Conservation (phyloP, 2,329 filamentous ascomycete species). For the Sporothrix protearum region DNA sequence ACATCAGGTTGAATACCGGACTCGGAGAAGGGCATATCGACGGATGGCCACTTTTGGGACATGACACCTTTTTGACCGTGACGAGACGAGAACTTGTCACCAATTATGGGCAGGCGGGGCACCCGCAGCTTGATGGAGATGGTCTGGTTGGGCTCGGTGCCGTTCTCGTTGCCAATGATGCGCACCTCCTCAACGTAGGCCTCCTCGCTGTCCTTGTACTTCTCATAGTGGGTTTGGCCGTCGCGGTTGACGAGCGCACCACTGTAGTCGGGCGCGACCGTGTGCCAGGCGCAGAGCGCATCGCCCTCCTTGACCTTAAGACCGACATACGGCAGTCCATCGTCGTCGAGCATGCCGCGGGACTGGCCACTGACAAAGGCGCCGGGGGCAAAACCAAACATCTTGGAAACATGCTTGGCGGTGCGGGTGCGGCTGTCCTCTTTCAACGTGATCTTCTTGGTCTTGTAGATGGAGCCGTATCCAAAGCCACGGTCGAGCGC, state of each 20-base stretch:
- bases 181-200: conserved; percentile 92
- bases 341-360: conserved; percentile 73
- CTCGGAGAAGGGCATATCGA: conserved; percentile 96
- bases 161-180: conserved; percentile 79
- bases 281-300: conserved; percentile 84
- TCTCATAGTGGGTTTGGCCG: conserved; percentile 79
- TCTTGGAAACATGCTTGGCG: conserved; percentile 67
- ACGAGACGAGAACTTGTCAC: conserved; percentile 98
- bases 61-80: conserved; percentile 98
- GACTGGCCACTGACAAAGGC: conserved; percentile 67
- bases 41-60: conserved; percentile 90
- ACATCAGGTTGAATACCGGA: conserved; percentile 94
- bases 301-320: conserved; percentile 75
- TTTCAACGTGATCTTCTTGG: conserved; percentile 82
- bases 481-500: conserved; percentile 94
- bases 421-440: conserved; percentile 69
- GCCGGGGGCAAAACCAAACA: conserved; percentile 87
- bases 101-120: conserved; percentile 85
- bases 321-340: conserved; percentile 81
- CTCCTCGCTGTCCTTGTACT: conserved; percentile 88
- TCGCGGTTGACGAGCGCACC: conserved; percentile 81
- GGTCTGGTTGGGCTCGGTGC: conserved; percentile 77
- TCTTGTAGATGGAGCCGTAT: conserved; percentile 96
- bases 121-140: conserved; percentile 91
- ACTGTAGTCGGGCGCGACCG: conserved; percentile 73